phyloP scores from a whole-genome alignment of 495 filamentous ascomycete species.

The Hamigera avellanea region DNA sequence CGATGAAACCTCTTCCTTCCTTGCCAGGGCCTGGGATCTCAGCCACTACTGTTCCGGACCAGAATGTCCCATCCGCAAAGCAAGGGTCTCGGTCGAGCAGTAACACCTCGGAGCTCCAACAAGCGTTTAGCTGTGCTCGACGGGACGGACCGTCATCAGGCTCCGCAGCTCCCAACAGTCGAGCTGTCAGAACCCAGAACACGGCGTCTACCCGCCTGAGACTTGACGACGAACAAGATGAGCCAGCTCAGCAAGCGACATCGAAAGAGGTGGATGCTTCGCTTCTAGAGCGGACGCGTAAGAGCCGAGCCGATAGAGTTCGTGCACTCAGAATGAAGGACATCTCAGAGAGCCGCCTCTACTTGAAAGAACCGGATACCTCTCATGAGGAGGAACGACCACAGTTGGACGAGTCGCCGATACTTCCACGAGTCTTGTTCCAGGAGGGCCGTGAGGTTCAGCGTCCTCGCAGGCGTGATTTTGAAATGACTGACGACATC shows the following conservation, averaged over 20 bases:
- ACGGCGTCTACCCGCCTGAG: neutral
- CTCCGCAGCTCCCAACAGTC: constrained; percentile 1
- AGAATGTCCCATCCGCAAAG: constrained; percentile 1
- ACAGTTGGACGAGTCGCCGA: neutral
- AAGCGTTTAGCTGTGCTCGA: neutral
- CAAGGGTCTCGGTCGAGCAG: neutral
- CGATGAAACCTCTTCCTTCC: constrained; percentile 23
- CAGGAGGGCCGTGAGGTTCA: neutral
- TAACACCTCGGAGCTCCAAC: constrained; percentile 1
- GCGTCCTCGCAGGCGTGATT: neutral
- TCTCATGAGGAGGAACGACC: constrained; percentile 1
- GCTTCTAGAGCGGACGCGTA: constrained; percentile 4
- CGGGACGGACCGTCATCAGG: neutral
- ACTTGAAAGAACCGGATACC: constrained; percentile 4
- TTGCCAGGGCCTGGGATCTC: constrained; percentile 12
- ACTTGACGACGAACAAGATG: too few species aligned
- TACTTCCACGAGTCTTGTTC: neutral
- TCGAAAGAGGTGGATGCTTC: neutral
- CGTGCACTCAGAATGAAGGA: constrained; percentile 15
- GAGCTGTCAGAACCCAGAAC: neutral
- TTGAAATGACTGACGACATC: neutral
- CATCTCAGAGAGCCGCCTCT: constrained; percentile 10
- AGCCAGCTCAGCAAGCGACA: too few species aligned
- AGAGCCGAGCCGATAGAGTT: constrained; percentile 14
- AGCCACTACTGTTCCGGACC: constrained; percentile 2